phyloP scores from a whole-genome alignment of 768 basidiomycete genomes.

The Trametes coccinea region DNA sequence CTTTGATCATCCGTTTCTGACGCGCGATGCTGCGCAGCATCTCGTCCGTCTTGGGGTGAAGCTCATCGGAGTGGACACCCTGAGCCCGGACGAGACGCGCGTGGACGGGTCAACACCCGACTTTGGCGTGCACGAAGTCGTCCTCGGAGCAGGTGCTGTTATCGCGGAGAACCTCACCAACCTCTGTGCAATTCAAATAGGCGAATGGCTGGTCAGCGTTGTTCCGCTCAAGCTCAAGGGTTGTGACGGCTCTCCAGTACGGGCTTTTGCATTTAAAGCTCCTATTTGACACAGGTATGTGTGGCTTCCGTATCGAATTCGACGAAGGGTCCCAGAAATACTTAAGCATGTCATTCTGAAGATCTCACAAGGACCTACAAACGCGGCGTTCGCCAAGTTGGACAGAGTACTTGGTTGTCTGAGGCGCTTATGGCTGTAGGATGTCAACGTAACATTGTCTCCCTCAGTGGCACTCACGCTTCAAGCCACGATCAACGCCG shows the following conservation, averaged over 20 bases:
- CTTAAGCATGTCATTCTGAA: not conserved
- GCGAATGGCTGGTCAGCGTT: constrained; percentile 50
- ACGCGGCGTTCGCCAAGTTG: too few species aligned
- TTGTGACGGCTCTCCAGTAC: constrained; percentile 66
- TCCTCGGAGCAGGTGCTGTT: constrained; percentile 59
- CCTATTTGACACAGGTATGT: too few species aligned
- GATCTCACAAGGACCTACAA: too few species aligned
- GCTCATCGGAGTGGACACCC: constrained; percentile 61
- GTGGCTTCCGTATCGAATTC: not conserved
- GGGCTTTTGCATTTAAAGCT: constrained; percentile 49
- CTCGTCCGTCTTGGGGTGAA: constrained; percentile 53
- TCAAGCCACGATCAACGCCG: too few species aligned
- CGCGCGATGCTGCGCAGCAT: constrained; percentile 48
- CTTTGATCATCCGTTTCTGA: constrained; percentile 64
- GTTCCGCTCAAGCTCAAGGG: constrained; percentile 57
- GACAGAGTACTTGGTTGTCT: too few species aligned
- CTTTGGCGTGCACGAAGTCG: constrained; percentile 49
- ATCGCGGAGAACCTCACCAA: constrained; percentile 74
- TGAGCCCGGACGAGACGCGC: constrained; percentile 57
- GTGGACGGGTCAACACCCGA: constrained; percentile 17
- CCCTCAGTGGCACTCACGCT: too few species aligned
- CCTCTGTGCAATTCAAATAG: constrained; percentile 42
- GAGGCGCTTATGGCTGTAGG: too few species aligned
- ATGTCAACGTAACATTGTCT: too few species aligned
- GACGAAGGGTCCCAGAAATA: not conserved